phyloP scores from a whole-genome alignment of 2,329 filamentous ascomycete species.

The Fusarium globosum region DNA sequence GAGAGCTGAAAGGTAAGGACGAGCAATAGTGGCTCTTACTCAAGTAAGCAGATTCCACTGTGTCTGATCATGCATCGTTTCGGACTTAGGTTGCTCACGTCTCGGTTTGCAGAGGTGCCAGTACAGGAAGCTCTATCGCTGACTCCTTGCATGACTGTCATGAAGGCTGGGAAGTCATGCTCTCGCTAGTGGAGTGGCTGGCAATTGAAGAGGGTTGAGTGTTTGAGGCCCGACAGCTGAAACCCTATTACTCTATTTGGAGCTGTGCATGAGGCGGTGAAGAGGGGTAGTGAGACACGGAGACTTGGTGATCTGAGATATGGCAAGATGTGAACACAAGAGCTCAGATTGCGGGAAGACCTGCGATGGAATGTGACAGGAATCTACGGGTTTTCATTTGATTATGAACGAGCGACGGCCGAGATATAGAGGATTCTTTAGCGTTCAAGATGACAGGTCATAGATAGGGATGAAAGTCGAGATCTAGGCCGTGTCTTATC shows the following conservation, averaged over 20 bases:
- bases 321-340: not conserved
- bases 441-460: not conserved
- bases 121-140: too few relatives aligned
- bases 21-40: fast-evolving
- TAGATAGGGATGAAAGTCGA: not conserved
- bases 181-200: not conserved
- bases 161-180: too few relatives aligned
- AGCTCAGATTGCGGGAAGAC: fast-evolving
- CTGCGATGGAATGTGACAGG: fast-evolving
- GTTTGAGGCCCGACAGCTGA: not conserved
- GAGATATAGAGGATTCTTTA: fast-evolving
- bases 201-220: not conserved
- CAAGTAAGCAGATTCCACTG: fast-evolving
- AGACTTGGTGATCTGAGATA: fast-evolving
- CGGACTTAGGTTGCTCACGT: fast-evolving
- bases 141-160: too few relatives aligned
- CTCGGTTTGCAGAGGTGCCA: fast-evolving
- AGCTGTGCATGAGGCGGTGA: not conserved
- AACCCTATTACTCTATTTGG: not conserved
- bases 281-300: not conserved
- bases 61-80: not conserved
- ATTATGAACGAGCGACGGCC: too few relatives aligned
- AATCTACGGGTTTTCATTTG: not conserved
- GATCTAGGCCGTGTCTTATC: not conserved
- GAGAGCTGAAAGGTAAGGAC: too few relatives aligned